phyloP scores from a whole-genome alignment of 164 flowering plant genomes.

The Vitis labrusca region DNA sequence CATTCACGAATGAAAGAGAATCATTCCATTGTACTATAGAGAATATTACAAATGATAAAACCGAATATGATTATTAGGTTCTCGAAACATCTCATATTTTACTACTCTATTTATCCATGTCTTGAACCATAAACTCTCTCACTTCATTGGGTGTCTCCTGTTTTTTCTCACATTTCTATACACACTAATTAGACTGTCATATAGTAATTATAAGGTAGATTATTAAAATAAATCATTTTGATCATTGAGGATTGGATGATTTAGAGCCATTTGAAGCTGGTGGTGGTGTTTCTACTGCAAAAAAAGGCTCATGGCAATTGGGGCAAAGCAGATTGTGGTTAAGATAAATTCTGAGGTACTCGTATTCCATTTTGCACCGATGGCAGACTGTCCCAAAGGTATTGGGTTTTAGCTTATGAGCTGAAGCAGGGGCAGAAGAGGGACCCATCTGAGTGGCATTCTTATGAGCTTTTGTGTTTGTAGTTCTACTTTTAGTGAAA shows the following conservation, averaged over 20 bases:
- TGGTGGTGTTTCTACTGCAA: conserved; percentile 59
- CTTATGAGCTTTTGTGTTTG: conserved; percentile 35
- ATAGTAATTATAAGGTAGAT: too few species aligned
- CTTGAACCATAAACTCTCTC: too few species aligned
- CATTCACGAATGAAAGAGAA: too few species aligned
- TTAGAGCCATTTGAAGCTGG: conserved; percentile 39
- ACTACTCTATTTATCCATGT: too few species aligned
- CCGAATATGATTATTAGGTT: too few species aligned
- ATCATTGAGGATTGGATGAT: conserved; percentile 32
- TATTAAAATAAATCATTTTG: too few species aligned
- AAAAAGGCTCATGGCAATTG: conserved; percentile 69
- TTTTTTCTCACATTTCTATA: too few species aligned
- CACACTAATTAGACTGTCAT: too few species aligned
- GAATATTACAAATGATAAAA: too few species aligned
- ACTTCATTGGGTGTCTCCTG: too few species aligned
- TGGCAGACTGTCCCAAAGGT: conserved; percentile 85
- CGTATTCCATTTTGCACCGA: conserved; percentile 75
- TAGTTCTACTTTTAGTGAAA: conserved; percentile 33
- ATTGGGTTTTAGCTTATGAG: conserved; percentile 25
- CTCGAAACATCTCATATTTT: too few species aligned
- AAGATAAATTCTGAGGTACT: conserved; percentile 64
- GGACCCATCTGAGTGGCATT: conserved; percentile 22
- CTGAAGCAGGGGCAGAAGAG: conserved; percentile 33
- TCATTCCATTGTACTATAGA: too few species aligned
- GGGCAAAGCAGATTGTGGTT: conserved; percentile 74